A percentile compares a stretch with the other conserved stretches of the same genome.
phyloP scores from a whole-genome alignment of 108 stramenopile genomes.

The Cyclotella baltica region DNA sequence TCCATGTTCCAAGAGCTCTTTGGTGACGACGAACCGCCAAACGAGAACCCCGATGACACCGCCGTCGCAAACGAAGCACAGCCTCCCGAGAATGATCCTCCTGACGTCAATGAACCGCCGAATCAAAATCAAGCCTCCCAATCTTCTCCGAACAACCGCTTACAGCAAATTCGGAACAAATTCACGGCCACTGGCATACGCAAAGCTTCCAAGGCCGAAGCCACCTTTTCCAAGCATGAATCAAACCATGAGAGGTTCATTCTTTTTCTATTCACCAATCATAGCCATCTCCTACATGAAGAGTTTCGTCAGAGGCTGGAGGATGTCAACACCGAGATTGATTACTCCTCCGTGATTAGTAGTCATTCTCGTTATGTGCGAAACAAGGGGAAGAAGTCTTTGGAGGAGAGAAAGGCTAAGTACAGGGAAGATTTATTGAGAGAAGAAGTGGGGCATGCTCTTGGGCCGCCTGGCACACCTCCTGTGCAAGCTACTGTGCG shows the following conservation, averaged over 20 bases:
- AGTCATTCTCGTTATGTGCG: neutral
- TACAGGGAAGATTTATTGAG: neutral
- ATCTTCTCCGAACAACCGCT: too few species aligned
- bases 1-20: too few species aligned
- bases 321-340: conserved; percentile 4
- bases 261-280: neutral
- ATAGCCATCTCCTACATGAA: neutral
- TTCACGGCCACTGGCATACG: too few species aligned
- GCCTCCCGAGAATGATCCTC: too few species aligned
- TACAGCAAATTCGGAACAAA: too few species aligned
- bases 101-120: too few species aligned
- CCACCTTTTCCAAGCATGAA: conserved; percentile 4
- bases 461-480: neutral
- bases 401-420: neutral
- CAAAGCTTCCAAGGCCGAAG: neutral
- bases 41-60: too few species aligned
- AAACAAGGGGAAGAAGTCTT: neutral
- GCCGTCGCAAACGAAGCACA: too few species aligned
- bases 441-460: neutral
- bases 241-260: neutral
- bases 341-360: neutral
- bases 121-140: too few species aligned
- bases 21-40: too few species aligned
- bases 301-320: neutral
- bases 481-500: neutral